Evolutionary conservation across 23 red algal genomes (phyloP).

Genomic region (Gracilaria caudata): DNA sequence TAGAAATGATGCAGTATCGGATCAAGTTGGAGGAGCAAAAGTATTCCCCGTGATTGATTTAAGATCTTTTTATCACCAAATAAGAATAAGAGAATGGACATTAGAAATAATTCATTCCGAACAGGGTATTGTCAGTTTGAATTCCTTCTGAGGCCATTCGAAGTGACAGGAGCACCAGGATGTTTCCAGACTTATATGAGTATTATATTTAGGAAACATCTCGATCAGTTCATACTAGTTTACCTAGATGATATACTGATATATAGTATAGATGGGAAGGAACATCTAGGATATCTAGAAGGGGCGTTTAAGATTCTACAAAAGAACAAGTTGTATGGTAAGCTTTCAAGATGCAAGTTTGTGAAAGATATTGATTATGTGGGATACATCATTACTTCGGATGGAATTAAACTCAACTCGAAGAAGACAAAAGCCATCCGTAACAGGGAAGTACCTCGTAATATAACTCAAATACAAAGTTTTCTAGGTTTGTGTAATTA

Average conservation of each 20-base stretch:
- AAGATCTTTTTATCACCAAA: slow-evolving; percentile 50
- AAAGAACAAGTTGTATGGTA: slow-evolving; percentile 32
- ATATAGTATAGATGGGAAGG: slow-evolving; percentile 41
- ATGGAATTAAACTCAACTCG: slow-evolving; percentile 2
- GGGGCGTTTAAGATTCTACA: slow-evolving; percentile 22
- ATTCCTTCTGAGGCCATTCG: slow-evolving; percentile 47
- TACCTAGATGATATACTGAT: slow-evolving; percentile 56
- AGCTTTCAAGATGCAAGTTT: slow-evolving; percentile 35
- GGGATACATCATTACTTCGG: slow-evolving; percentile 29
- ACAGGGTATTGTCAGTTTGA: slow-evolving; percentile 60
- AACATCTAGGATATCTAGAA: slow-evolving; percentile 31
- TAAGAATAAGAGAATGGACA: slow-evolving; percentile 22
- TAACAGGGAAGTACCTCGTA: slow-evolving; percentile 8
- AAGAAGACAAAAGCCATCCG: slow-evolving; percentile 46
- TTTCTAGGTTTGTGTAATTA: slow-evolving; percentile 54
- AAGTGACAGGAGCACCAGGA: slow-evolving; percentile 30
- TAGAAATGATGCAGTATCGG: slow-evolving; percentile 61
- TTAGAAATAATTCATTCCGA: slow-evolving; percentile 37
- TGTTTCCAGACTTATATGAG: slow-evolving; percentile 47
- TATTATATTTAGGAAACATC: slow-evolving; percentile 10
- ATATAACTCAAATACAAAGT: slow-evolving; percentile 20
- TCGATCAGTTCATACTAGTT: slow-evolving; percentile 41
- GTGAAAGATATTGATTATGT: slow-evolving; percentile 39
- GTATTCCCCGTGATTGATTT: slow-evolving; percentile 52
- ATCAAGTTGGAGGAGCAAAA: slow-evolving; percentile 42